phyloP scores from a whole-genome alignment of 139 green algal genomes.

The Nannochloris sp. region DNA sequence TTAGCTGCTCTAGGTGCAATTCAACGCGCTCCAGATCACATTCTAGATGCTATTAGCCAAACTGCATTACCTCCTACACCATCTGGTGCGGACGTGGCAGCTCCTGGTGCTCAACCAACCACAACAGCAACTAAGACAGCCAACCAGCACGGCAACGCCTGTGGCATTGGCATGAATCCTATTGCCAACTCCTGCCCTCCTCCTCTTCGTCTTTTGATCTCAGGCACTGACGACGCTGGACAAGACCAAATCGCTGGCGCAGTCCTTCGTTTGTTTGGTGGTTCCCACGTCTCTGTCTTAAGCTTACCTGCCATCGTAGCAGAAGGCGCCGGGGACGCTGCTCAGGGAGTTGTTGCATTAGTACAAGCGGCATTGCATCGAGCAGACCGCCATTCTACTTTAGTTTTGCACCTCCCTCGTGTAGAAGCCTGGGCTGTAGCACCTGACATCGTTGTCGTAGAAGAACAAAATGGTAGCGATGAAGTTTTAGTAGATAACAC shows the following conservation, averaged over 20 bases:
- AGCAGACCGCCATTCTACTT: not conserved
- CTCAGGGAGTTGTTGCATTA: slow-evolving; percentile 6
- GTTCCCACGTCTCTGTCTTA: slow-evolving; percentile 23
- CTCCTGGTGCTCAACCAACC: not conserved
- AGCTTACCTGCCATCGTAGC: slow-evolving; percentile 29
- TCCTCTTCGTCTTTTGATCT: not conserved
- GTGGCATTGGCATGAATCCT: not conserved
- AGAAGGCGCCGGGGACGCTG: slow-evolving; percentile 16
- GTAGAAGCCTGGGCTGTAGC: slow-evolving; percentile 27
- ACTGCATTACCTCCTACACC: no score
- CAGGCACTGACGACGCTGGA: not conserved
- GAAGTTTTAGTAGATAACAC: no score
- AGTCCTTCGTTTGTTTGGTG: not conserved
- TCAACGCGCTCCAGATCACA: not conserved
- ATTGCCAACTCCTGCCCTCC: not conserved
- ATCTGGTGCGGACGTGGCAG: not conserved
- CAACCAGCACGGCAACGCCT: not conserved
- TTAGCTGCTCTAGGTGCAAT: not conserved
- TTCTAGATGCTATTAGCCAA: no score
- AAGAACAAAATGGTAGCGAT: no score
- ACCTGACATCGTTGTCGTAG: not conserved
- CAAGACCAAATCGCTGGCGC: not conserved
- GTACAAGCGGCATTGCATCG: not conserved
- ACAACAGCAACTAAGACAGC: not conserved
- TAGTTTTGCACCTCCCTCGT: slow-evolving; percentile 17